phyloP scores from a whole-genome alignment of 768 basidiomycete species.

The Hypholoma fasciculare region DNA sequence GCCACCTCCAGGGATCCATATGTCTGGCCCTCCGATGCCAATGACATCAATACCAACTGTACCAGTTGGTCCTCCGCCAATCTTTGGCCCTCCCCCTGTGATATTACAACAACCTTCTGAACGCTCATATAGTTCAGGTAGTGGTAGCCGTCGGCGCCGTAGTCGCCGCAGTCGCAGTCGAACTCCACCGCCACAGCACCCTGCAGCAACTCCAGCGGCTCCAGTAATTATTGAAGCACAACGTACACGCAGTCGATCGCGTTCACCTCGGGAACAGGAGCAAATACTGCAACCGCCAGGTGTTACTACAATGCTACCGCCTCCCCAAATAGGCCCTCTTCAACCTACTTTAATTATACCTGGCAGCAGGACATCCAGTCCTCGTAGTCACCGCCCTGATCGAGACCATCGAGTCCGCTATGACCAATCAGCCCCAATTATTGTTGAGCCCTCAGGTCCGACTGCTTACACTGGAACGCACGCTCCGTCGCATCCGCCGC shows the following conservation, averaged over 20 bases:
- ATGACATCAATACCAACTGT: conserved; percentile 14
- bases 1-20: not conserved
- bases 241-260: conserved; percentile 21
- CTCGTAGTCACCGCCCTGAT: not conserved
- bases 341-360: conserved; percentile 16
- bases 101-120: conserved; percentile 14
- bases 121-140: conserved; percentile 11
- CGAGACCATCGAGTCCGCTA: conserved; percentile 11
- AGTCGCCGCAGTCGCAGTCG: not conserved
- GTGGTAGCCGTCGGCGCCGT: conserved; percentile 12
- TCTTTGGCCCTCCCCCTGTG: conserved; percentile 4
- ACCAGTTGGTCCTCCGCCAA: not conserved
- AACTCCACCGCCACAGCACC: conserved; percentile 5
- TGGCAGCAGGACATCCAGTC: conserved; percentile 5
- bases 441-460: conserved; percentile 12
- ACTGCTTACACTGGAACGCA: conserved; percentile 1
- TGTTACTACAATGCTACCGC: conserved; percentile 14
- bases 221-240: conserved; percentile 18
- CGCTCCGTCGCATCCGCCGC: conserved; percentile 3
- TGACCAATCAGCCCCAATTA: conserved; percentile 8
- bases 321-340: conserved; percentile 7
- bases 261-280: conserved; percentile 14
- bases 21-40: conserved; percentile 17
- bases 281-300: conserved; percentile 6
- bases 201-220: conserved; percentile 8